Evolutionary conservation across 495 filamentous ascomycete genomes (phyloP).

Genomic region (Hypoxylon perforatum): DNA sequence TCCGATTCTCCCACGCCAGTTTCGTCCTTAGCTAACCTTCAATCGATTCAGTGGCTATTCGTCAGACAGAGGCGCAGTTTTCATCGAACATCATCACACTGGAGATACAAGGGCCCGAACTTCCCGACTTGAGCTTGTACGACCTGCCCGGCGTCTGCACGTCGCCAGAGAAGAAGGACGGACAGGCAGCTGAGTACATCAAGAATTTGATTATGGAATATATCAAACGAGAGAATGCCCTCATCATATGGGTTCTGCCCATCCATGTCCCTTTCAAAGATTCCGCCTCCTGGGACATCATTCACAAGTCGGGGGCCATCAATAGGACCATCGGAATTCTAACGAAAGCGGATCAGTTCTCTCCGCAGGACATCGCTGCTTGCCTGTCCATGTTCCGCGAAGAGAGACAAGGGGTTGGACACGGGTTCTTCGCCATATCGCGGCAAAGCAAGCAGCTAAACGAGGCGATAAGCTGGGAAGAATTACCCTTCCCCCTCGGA

Average conservation of each 20-base stretch:
- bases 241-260: conserved; percentile 77
- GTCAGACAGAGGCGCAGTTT: conserved; percentile 67
- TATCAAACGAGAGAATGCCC: conserved; percentile 70
- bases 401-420: conserved; percentile 64
- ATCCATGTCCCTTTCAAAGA: conserved; percentile 80
- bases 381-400: conserved; percentile 71
- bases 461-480: conserved; percentile 66
- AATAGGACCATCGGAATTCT: conserved; percentile 77
- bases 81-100: conserved; percentile 80
- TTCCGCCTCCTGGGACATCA: conserved; percentile 71
- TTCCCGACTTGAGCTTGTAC: conserved; percentile 80
- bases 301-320: conserved; percentile 67
- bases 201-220: conserved; percentile 75
- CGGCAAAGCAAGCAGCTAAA: conserved; percentile 59
- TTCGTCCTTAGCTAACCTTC: no score
- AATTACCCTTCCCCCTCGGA: conserved; percentile 25
- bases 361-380: conserved; percentile 58
- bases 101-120: conserved; percentile 74
- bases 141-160: conserved; percentile 84
- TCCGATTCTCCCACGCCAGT: no score
- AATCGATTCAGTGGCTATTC: no score
- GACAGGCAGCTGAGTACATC: conserved; percentile 73
- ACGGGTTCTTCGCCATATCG: conserved; percentile 73
- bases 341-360: conserved; percentile 80
- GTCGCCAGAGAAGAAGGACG: conserved; percentile 68